These are phyloP conservation scores for Cucumis cinereus DNA, from an alignment of 306 rosid species.

Conservation along the genomic window DNA sequence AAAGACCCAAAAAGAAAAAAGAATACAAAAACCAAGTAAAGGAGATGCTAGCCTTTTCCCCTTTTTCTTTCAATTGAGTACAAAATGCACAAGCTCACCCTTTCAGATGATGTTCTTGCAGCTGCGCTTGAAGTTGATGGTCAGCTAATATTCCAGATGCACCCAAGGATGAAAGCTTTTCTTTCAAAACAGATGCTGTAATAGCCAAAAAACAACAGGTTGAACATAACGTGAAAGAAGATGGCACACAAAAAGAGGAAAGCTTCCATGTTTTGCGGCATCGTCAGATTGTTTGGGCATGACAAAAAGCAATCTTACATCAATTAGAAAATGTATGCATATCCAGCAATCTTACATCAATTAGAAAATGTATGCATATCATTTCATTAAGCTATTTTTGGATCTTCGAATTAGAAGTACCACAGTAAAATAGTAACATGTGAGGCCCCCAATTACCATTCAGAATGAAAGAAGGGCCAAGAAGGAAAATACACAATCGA, in stretches of 20 bases:
- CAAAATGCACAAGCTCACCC: constrained; percentile 41
- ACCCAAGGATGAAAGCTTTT: constrained; percentile 80
- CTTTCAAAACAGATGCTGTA: constrained; percentile 92
- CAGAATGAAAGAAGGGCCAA: no score
- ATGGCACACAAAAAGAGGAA: neutral
- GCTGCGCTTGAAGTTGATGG: constrained; percentile 96
- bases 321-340: neutral
- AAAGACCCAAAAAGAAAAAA: neutral
- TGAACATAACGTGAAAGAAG: neutral
- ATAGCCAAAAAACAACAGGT: constrained; percentile 12
- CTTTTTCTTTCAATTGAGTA: neutral
- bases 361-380: neutral
- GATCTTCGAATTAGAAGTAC: neutral
- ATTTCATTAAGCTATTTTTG: neutral
- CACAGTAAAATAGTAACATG: neutral
- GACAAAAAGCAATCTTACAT: neutral
- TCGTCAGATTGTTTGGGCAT: neutral
- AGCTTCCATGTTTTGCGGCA: neutral
- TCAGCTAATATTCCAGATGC: constrained; percentile 96
- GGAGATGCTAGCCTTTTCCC: neutral
- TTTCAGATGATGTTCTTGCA: constrained; percentile 86
- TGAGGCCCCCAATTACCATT: no score
- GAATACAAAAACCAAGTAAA: neutral
- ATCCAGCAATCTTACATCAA: neutral
- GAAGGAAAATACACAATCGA: no score